Evolutionary conservation across 2,329 filamentous ascomycete genomes (phyloP).

Genomic region (Trichophyton equinum): DNA sequence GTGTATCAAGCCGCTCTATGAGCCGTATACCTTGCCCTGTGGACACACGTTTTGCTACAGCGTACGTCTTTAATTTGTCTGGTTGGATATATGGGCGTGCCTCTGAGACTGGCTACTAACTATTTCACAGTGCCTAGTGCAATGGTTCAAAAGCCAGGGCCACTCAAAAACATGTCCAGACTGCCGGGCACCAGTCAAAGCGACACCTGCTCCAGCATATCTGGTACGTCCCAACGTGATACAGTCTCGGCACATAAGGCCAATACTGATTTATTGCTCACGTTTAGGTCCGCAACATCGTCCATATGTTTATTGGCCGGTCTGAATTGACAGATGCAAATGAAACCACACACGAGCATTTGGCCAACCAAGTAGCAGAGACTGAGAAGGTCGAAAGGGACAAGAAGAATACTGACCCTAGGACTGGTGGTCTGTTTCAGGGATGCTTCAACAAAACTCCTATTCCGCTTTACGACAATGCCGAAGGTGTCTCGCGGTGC

Average conservation of each 20-base stretch:
- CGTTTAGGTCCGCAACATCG: constrained; percentile 49
- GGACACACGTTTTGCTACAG: constrained; percentile 63
- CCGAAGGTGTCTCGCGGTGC: constrained; percentile 51
- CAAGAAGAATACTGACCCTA: constrained; percentile 40
- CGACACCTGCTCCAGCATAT: constrained; percentile 52
- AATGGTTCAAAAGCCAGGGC: constrained; percentile 43
- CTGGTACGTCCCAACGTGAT: constrained; percentile 33
- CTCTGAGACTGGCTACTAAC: neutral
- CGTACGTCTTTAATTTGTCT: constrained; percentile 28
- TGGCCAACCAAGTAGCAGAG: constrained; percentile 46
- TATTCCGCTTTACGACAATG: constrained; percentile 41
- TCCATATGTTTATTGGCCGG: constrained; percentile 48
- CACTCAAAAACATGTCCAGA: constrained; percentile 56
- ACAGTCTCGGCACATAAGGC: neutral
- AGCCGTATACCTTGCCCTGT: constrained; percentile 55
- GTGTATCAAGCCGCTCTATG: constrained; percentile 55
- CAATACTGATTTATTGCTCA: neutral
- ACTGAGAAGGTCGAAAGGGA: constrained; percentile 48
- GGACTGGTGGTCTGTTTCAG: constrained; percentile 49
- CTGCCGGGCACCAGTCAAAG: constrained; percentile 47
- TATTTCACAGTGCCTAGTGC: constrained; percentile 41
- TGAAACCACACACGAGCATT: constrained; percentile 52
- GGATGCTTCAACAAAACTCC: constrained; percentile 41
- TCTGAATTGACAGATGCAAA: constrained; percentile 49
- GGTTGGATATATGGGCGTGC: no score